Base-by-base conservation (phyloP, 2,329 filamentous ascomycete genomes). In the Aspergillus japonicus region DNA sequence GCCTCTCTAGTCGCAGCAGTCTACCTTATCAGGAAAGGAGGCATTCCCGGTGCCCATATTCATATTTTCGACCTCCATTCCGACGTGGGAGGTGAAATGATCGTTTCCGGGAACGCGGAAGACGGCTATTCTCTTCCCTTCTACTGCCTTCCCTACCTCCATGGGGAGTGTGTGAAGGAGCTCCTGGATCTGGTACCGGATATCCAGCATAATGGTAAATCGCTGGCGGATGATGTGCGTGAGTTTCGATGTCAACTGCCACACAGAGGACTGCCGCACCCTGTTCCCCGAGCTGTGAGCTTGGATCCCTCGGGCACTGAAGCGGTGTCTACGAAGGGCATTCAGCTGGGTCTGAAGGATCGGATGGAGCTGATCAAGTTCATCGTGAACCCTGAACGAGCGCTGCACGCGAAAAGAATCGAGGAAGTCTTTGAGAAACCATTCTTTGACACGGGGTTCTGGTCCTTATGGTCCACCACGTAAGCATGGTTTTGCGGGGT, bases 1-100 rank as follows among this genome's bases (percentile, higher is more conserved):
- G 71, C 73, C 5, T 73, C 71, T 2, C 64, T 77, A n/a, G 68
- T 75, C 12, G 69, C 75, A 7, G 70, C 73, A 6, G 70, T 72
- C n/a, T 69, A 75, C 59, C 68, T 76, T 7, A 69, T 77, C 33
- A 64, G 66, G 7, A 69, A 76, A 56, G 73, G 67, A 21, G 67
- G 70, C 33, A 65, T 77, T 33, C 70, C 71, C 1, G 68, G 68
- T 3, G 35, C 62, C 16, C 67, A 73, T 49, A 73, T 77, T 60
- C 73, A 73, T 19, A 70, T 77, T 6, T 62, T 76, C n/a, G 74
- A 77, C 56, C 62, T 70, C 47, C 69, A 71, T 48, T 52, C 59
- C 23, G 54, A 65, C n/a, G 65, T 68, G 0, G 73, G 72, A 23
- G 72, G 73, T 12, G 72, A 67, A 2, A 66, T 75, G 54, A 66